Evolutionary conservation across 2,329 filamentous ascomycete genomes (phyloP).

Genomic region (Botryosphaeria dothidea): DNA sequence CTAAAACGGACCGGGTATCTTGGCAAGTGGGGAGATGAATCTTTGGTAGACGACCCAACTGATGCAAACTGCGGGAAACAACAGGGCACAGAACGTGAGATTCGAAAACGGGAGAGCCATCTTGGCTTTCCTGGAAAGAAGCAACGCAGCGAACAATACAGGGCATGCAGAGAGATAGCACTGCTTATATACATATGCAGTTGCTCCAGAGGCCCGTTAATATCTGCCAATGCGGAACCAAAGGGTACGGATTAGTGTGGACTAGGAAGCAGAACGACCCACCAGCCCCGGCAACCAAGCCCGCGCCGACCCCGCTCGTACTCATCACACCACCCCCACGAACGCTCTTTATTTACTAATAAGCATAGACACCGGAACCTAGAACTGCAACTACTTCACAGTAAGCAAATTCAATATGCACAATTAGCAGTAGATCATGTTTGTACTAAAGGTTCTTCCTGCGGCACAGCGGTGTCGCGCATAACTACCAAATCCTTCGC

Average conservation of each 20-base stretch:
- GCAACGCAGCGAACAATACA: not conserved
- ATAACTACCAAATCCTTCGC: not conserved
- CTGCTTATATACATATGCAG: not conserved
- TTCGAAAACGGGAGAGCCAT: not conserved
- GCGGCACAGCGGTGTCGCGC: not conserved
- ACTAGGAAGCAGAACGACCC: not conserved
- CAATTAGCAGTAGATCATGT: not conserved
- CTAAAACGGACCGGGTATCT: constrained; percentile 29
- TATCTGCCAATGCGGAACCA: not conserved
- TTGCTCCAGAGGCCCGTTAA: not conserved
- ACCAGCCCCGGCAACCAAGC: not conserved
- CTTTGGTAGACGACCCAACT: constrained; percentile 24
- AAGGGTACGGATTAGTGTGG: not conserved
- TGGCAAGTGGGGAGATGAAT: constrained; percentile 24
- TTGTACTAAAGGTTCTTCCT: not conserved
- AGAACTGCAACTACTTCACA: not conserved
- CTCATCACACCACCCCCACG: not conserved
- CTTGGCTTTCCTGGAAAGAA: not conserved
- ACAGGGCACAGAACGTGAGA: not conserved
- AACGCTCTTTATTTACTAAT: not conserved
- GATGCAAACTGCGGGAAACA: constrained; percentile 16
- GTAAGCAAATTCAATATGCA: not conserved
- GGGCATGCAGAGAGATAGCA: not conserved
- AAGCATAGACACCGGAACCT: not conserved
- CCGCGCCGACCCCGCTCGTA: not conserved